Evolutionary conservation across 805 yeast species (phyloP).

Genomic region (Vanderwaltozyma tropicalis): DNA sequence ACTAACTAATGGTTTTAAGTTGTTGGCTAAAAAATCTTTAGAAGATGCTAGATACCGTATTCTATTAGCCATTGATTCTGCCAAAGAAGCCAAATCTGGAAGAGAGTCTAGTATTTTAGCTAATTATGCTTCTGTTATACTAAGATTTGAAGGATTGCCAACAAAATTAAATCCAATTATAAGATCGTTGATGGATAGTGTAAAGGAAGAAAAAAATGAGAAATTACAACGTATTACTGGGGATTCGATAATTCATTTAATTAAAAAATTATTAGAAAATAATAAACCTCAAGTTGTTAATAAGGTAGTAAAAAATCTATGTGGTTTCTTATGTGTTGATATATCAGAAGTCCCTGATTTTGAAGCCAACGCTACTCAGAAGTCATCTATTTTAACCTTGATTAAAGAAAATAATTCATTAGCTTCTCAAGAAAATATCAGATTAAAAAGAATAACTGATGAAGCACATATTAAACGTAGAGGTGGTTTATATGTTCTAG

Average conservation of each 20-base stretch:
- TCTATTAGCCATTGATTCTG: conserved; percentile 54
- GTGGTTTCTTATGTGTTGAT: conserved; percentile 91
- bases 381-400: conserved; percentile 49
- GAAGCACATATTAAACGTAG: conserved; percentile 72
- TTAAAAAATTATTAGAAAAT: conserved; percentile 43
- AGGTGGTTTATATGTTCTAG: conserved; percentile 71
- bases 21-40: conserved; percentile 58
- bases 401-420: conserved; percentile 64
- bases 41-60: conserved; percentile 73
- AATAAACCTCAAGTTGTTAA: conserved; percentile 71
- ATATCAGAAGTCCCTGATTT: conserved; percentile 94
- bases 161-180: conserved; percentile 81
- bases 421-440: conserved; percentile 50
- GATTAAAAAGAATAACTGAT: conserved; percentile 51
- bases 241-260: conserved; percentile 51
- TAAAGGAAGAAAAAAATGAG: conserved; percentile 61
- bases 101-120: conserved; percentile 58
- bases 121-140: conserved; percentile 65
- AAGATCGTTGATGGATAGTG: conserved; percentile 82
- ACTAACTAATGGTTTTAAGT: conserved; percentile 58
- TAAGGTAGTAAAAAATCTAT: conserved; percentile 79
- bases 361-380: conserved; percentile 45
- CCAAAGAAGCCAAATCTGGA: conserved; percentile 39
- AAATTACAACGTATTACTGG: conserved; percentile 68
- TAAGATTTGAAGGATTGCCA: conserved; percentile 57